Evolutionary conservation across 2,329 filamentous ascomycete species (phyloP).

Genomic region (Calonectria henricotiae): DNA sequence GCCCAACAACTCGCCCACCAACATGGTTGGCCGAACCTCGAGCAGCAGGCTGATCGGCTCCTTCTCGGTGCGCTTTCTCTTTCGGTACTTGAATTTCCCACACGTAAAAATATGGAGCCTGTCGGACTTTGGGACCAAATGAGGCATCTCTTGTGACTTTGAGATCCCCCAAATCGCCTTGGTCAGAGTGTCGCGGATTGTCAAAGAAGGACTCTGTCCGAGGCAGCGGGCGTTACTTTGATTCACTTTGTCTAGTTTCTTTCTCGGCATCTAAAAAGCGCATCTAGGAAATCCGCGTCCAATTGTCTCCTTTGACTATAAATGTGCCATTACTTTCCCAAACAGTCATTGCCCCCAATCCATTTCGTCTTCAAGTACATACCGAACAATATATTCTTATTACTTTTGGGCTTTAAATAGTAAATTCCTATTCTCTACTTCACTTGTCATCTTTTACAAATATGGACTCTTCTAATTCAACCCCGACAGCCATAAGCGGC

Average conservation of each 20-base stretch:
- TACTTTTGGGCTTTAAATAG: background rate
- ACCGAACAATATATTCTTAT: background rate
- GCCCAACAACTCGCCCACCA: background rate
- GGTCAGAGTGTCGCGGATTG: constrained; percentile 1
- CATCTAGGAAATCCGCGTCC: no score
- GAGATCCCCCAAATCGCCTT: background rate
- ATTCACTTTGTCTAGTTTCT: background rate
- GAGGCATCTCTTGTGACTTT: background rate
- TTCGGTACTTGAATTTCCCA: background rate
- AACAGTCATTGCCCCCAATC: background rate
- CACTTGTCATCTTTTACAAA: background rate
- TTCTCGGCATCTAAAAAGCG: background rate
- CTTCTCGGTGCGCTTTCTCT: background rate
- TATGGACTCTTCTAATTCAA: background rate
- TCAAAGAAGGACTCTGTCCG: constrained; percentile 1
- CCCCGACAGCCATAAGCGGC: background rate
- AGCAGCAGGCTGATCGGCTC: background rate
- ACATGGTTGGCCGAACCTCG: background rate
- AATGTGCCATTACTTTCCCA: background rate
- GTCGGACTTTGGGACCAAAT: constrained; percentile 1
- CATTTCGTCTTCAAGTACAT: background rate
- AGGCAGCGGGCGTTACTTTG: background rate
- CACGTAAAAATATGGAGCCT: background rate
- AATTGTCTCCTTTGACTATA: background rate
- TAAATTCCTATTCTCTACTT: no score